Conservation (phyloP, 164 flowering plant genomes). For the Kalanchoe fedtschenkoi region DNA sequence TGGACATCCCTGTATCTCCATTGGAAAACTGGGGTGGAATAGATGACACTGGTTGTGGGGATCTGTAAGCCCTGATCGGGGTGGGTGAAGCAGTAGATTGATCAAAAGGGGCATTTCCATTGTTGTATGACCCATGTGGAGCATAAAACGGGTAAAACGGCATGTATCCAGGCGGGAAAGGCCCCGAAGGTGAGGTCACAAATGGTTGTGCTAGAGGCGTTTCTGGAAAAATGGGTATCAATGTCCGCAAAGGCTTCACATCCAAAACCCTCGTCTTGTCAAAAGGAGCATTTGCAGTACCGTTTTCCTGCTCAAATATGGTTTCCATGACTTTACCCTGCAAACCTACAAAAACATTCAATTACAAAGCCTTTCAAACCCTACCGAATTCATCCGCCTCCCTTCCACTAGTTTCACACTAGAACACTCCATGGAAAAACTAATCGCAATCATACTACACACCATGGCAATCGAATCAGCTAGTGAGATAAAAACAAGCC, state of each 20-base stretch:
- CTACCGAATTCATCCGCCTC: not conserved
- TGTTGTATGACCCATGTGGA: not conserved
- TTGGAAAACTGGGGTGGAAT: not conserved
- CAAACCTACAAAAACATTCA: not conserved
- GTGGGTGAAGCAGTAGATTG: not conserved
- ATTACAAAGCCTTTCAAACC: too few relatives aligned
- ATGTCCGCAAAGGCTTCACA: constrained; percentile 59
- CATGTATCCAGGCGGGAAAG: constrained; percentile 17
- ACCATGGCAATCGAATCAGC: too few relatives aligned
- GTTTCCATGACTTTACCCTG: not conserved
- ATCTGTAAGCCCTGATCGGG: not conserved
- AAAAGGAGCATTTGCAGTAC: constrained; percentile 16
- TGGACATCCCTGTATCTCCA: not conserved
- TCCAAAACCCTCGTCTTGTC: constrained; percentile 58
- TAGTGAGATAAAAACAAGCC: too few relatives aligned
- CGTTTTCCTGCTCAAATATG: not conserved
- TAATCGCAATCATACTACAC: too few relatives aligned
- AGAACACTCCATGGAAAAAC: not conserved
- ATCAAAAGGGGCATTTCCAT: not conserved
- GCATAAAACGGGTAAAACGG: constrained; percentile 26
- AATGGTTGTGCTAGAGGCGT: constrained; percentile 33
- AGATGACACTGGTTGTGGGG: not conserved
- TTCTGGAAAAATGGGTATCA: constrained; percentile 56
- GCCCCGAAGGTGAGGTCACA: constrained; percentile 20
- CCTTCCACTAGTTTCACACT: not conserved